Evolutionary conservation across 257 asterid species (phyloP), one percentile per base, ranked within the genome.

Genomic region (Capsicum chinense): DNA sequence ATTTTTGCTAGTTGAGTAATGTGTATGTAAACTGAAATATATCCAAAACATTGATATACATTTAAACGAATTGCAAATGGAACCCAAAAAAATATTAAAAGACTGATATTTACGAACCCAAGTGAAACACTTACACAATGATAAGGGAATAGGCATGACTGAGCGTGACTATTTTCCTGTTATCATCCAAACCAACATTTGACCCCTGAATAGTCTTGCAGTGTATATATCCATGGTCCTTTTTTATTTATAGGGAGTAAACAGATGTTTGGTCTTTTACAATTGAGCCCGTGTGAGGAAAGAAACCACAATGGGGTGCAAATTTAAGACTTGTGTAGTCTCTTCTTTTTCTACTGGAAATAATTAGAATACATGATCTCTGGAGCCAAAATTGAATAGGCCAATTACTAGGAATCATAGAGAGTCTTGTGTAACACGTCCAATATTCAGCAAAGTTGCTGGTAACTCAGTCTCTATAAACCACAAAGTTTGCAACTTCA

Each of bases 401-500:
- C 63, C 48, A 7, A 15, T 54, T 7, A 15, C 50, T 54, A 78
- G 64, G 50, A 78, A 39, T 14, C 9, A 8, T 33, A 14, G 50
- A 63, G 59, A 54, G 9, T 54, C 50, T 15, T 2, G 64, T 26
- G 13, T 78, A 78, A 54, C 21, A 26, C 9, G 15, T 54, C 48
- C 54, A 78, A 59, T n/a, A 67, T 56, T 56, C 57, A 56, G 19
- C 39, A 44, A 15, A 6, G 67, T 52, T 14, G 19, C 56, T 67
- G 59, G 79, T 48, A 81, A 67, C 85, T 74, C 67, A 91, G 76
- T 93, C 96, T 83, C 89, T 91, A 87, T 92, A 92, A 60, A 89
- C 90, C 84, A 95, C 87, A 91, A 97, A 97, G 47, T 88, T 88
- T 86, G 97, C 96, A 82, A 97, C 93, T 68, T 90, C 93, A 56